These are phyloP conservation scores for Amylocystis lapponica DNA, from an alignment of 768 basidiomycete genomes.

Conservation along the genomic window DNA sequence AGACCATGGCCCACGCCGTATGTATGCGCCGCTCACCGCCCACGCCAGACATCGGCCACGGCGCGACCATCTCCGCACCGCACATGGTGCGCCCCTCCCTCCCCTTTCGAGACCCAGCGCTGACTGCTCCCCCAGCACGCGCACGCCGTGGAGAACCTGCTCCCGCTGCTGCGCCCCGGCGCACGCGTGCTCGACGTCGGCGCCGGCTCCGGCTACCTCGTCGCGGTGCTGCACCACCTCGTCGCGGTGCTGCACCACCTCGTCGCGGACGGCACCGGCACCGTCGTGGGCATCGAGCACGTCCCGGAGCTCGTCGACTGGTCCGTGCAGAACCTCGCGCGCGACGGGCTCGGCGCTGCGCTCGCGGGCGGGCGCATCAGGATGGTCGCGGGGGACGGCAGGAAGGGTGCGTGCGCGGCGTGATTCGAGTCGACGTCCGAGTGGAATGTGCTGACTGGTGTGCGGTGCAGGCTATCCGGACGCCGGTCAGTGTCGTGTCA, in stretches of 20 bases:
- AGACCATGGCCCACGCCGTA: too few relatives aligned
- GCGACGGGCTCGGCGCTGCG: constrained; percentile 55
- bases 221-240: constrained; percentile 77
- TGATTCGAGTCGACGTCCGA: too few relatives aligned
- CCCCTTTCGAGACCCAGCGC: neutral
- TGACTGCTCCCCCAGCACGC: constrained; percentile 55
- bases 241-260: constrained; percentile 28
- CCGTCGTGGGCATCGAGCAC: constrained; percentile 89
- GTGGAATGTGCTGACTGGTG: too few relatives aligned
- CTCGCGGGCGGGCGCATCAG: constrained; percentile 51
- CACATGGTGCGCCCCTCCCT: constrained; percentile 65
- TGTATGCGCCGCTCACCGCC: neutral
- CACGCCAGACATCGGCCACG: constrained; percentile 57
- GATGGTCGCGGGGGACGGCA: constrained; percentile 74
- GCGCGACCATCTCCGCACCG: constrained; percentile 93
- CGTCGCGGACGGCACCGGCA: constrained; percentile 44
- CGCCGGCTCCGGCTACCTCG: constrained; percentile 81
- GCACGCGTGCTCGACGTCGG: constrained; percentile 85
- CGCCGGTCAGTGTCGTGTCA: too few relatives aligned
- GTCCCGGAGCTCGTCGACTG: constrained; percentile 70
- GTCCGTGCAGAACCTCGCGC: constrained; percentile 61
- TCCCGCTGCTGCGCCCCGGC: constrained; percentile 65
- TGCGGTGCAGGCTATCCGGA: neutral
- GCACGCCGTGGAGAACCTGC: constrained; percentile 73
- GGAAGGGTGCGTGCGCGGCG: constrained; percentile 57